Evolutionary conservation across 75 land plant genomes (phyloP), one percentile per base, ranked within the genome.

Genomic region (Cunninghamia lanceolata): DNA sequence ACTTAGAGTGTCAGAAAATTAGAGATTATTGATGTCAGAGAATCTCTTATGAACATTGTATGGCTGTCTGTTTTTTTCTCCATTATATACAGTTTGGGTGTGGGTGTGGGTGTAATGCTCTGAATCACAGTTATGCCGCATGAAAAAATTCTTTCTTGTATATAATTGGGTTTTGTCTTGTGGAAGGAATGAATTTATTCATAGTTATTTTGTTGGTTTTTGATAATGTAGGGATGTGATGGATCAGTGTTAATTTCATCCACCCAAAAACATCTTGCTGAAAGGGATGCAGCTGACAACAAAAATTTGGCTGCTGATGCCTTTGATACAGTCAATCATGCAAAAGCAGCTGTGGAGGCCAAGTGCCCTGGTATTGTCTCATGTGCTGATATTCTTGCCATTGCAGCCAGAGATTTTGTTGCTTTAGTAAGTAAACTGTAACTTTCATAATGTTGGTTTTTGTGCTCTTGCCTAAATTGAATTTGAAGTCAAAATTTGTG

Each of bases 311-410:
- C 88, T 40, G 54, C 4, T 3, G 87, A 85, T 43, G 87, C 56
- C 14, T 87, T 87, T 47, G 80, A 86, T 19, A 50, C 80, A 19
- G 28, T 87, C 30, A 47, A 25, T 30, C 25, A 32, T 25, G 88
- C 87, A 17, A 87, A 87, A 74, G 56, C 50, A 45, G 88, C 53
- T 32, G 88, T 87, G 21, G 88, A 87, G 78, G 47, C 88, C 63
- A 73, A 63, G 30, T 87, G 88, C 36, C 88, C 87, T 17, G 87
- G 80, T 10, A 53, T 87, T 50, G 88, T 87, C 54, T 87, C 88
- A 15, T 87, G 88, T 73, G 88, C 87, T 46, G 88, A 87, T 46
- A 87, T 87, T 73, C 80, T 87, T 34, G 87, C 88, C 79, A 70
- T 87, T 28, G 87, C 79, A n/a, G 56, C 88, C 75, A 59, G 87